Base-by-base conservation (phyloP, 257 asterid species). In the Primulina eburnea region DNA sequence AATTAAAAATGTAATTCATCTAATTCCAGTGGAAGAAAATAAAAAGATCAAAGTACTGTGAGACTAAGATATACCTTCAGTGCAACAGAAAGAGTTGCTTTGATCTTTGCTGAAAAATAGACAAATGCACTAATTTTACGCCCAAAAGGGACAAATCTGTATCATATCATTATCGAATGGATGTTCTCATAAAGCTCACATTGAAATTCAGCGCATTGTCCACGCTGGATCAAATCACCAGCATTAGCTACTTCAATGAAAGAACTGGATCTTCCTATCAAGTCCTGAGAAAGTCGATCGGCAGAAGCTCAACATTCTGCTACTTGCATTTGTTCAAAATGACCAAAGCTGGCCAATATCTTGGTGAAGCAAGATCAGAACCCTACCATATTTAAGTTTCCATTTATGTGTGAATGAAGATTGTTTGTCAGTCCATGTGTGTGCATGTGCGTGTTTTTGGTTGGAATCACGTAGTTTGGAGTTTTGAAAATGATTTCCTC, bases 171-270 rank as follows among this genome's bases (percentile, higher is more conserved):
- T 38, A 67, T 20, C 8, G 69, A 11, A 71, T 29, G 38, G 50
- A 67, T 58, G 29, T 29, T 30, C 64, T 62, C 20, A 5, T 57
- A 52, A 58, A 71, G 77, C 90, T 79, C 73, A 94, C 99, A 80
- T 60, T 85, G 97, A 82, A 94, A 94, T 9, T 94, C 93, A 0
- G 96, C 85, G 59, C 97, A 97, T 68, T 94, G 97, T 73, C 83
- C 76, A 61, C 92, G 96, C 78, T 94, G 90, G 71, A 81, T 94
- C 82, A 94, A 80, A 76, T 94, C 99, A 55, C 97, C 99, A 55
- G 96, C 99, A 76, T 84, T 69, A 55, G 99, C 97, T 75, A 80
- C 88, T 82, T 89, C 85, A 35, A 73, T 69, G 43, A 86, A 76
- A 60, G 88, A 82, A 77, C 82, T 76, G 68, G 96, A 91, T 85